A percentile compares a stretch with the other conserved stretches of the same genome.
These are phyloP conservation scores for Paramecium sexaurelia DNA, from an alignment of 73 alveolate genomes.

Conservation along the genomic window DNA sequence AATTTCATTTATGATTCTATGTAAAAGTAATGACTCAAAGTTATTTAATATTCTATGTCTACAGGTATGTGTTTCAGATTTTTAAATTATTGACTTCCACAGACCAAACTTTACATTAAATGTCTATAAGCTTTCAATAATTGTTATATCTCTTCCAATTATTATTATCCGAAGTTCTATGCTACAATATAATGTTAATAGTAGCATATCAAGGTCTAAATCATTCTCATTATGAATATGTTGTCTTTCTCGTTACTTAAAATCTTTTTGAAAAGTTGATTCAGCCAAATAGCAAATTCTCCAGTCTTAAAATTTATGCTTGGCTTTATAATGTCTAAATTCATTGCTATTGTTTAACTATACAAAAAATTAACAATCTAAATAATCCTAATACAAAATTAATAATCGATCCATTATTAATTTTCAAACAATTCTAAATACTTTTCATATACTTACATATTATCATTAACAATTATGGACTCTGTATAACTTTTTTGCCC, in stretches of 20 bases:
- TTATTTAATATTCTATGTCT: background rate
- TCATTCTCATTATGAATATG: background rate
- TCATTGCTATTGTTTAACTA: background rate
- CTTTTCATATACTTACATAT: background rate
- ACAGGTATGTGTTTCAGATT: background rate
- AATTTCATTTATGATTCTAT: constrained; percentile 28
- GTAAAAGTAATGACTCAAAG: background rate
- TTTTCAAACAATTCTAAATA: background rate
- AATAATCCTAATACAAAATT: background rate
- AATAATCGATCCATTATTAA: constrained; percentile 26
- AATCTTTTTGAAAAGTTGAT: background rate
- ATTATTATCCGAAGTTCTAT: background rate
- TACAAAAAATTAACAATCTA: background rate
- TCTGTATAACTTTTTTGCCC: background rate
- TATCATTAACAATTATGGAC: background rate
- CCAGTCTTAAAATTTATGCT: background rate
- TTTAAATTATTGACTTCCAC: background rate
- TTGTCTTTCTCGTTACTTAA: background rate
- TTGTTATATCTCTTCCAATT: background rate
- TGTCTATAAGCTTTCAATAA: constrained; percentile 14
- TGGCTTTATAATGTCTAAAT: background rate
- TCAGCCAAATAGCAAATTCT: constrained; percentile 15
- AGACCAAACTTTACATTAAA: background rate
- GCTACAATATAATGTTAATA: constrained; percentile 3
- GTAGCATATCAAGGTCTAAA: background rate